phyloP scores from a whole-genome alignment of 768 basidiomycete genomes.

The Cystobasidium ongulense region DNA sequence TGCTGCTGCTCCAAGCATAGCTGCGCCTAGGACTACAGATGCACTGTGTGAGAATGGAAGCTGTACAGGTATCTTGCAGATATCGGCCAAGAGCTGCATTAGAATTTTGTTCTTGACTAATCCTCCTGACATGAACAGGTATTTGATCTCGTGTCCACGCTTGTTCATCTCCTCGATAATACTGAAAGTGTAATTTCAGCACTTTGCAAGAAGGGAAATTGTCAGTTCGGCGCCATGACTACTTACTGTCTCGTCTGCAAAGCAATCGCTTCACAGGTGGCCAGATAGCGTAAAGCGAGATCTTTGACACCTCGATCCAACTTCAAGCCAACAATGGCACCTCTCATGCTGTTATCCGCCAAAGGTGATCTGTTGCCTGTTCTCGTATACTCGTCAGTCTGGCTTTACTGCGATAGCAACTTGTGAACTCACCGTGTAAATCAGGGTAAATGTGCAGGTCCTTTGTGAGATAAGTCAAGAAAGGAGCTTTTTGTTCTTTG shows the following conservation, averaged over 20 bases:
- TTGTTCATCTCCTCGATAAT: constrained; percentile 83
- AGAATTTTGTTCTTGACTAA: constrained; percentile 82
- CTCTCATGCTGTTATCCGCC: constrained; percentile 90
- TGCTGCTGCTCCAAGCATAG: constrained; percentile 86
- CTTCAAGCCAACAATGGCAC: constrained; percentile 76
- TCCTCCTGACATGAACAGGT: constrained; percentile 78
- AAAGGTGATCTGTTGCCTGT: constrained; percentile 91
- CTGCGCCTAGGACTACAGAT: constrained; percentile 83
- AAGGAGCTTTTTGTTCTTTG: constrained; percentile 40
- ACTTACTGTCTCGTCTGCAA: constrained; percentile 39
- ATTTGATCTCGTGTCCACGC: constrained; percentile 71
- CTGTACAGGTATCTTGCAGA: constrained; percentile 71
- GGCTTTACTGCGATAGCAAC: background rate
- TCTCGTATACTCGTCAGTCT: no score
- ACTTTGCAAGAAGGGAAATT: no score
- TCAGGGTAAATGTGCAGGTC: constrained; percentile 89
- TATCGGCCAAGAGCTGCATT: constrained; percentile 82
- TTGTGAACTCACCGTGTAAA: constrained; percentile 61
- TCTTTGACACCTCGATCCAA: constrained; percentile 68
- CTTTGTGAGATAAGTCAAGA: constrained; percentile 74
- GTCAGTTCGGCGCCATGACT: background rate
- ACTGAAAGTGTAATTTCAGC: constrained; percentile 52
- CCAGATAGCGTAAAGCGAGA: constrained; percentile 80
- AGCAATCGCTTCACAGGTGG: constrained; percentile 84
- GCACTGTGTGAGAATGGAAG: constrained; percentile 66